phyloP scores from a whole-genome alignment of 2,329 filamentous ascomycete species.

The Lachnellula cervina region DNA sequence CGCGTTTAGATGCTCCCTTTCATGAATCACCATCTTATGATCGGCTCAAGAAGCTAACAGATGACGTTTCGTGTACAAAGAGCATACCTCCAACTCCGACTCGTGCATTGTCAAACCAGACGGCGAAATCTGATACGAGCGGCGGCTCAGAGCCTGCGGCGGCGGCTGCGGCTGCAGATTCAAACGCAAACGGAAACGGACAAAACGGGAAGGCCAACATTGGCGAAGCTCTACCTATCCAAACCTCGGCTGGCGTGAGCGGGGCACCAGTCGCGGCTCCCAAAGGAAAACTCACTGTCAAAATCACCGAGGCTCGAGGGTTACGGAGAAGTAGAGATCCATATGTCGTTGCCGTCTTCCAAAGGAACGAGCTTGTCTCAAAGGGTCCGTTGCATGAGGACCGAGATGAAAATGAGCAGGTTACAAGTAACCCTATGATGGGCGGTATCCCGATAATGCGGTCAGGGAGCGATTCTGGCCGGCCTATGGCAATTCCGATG shows the following conservation, averaged over 20 bases:
- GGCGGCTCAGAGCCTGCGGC: slow-evolving; percentile 30
- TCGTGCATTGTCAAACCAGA: slow-evolving; percentile 64
- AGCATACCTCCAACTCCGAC: slow-evolving; percentile 89
- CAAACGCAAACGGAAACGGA: not conserved
- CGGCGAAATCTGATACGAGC: slow-evolving; percentile 44
- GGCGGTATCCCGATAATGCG: slow-evolving; percentile 59
- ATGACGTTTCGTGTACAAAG: slow-evolving; percentile 67
- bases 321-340: slow-evolving; percentile 79
- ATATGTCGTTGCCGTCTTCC: slow-evolving; percentile 94
- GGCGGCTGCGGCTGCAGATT: slow-evolving; percentile 22
- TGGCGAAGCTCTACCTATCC: slow-evolving; percentile 22
- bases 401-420: slow-evolving; percentile 56
- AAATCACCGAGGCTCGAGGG: slow-evolving; percentile 79
- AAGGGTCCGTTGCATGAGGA: slow-evolving; percentile 67
- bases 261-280: slow-evolving; percentile 64
- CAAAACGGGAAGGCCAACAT: slow-evolving; percentile 42
- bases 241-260: slow-evolving; percentile 28
- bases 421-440: slow-evolving; percentile 47
- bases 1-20: slow-evolving; percentile 42
- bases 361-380: slow-evolving; percentile 94
- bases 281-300: slow-evolving; percentile 85
- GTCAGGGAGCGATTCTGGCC: slow-evolving; percentile 74
- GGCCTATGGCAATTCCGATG: slow-evolving; percentile 90
- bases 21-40: slow-evolving; percentile 58
- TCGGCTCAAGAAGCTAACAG: slow-evolving; percentile 84